Conservation (phyloP, 2,329 filamentous ascomycete genomes). For the Fusarium albosuccineum region DNA sequence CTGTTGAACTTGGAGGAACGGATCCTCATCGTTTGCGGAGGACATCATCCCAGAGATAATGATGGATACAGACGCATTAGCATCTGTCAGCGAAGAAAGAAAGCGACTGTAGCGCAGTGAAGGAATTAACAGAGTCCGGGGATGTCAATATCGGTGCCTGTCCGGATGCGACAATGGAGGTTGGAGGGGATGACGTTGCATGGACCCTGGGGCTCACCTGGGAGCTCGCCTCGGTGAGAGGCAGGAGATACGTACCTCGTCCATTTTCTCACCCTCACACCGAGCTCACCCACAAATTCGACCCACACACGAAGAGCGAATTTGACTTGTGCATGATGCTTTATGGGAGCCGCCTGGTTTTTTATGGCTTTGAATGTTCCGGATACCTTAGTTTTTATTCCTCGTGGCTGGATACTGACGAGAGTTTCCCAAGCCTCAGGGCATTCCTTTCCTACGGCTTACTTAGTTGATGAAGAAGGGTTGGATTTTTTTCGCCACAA, state of each 20-base stretch:
- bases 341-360: conserved; percentile 5
- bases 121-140: conserved; percentile 16
- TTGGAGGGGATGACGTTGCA: conserved; percentile 51
- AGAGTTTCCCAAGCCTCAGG: too few relatives aligned
- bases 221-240: conserved; percentile 27
- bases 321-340: conserved; percentile 33
- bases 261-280: conserved; percentile 20
- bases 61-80: conserved; percentile 41
- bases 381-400: neutral
- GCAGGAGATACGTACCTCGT: conserved; percentile 34
- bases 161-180: conserved; percentile 40
- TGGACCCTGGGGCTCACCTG: conserved; percentile 26
- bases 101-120: conserved; percentile 4
- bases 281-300: conserved; percentile 46
- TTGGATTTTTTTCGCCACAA: too few relatives aligned
- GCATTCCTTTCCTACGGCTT: too few relatives aligned
- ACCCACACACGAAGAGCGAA: conserved; percentile 43
- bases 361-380: neutral
- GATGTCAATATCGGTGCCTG: conserved; percentile 18
- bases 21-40: conserved; percentile 75
- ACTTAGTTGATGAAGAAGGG: too few relatives aligned
- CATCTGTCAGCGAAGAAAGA: neutral
- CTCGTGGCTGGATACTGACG: neutral
- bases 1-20: conserved; percentile 80
- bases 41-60: conserved; percentile 69